A percentile compares a stretch with the other conserved stretches of the same genome.
Evolutionary conservation across 2,329 filamentous ascomycete species (phyloP).

Genomic region (Ophiostoma perfectum): DNA sequence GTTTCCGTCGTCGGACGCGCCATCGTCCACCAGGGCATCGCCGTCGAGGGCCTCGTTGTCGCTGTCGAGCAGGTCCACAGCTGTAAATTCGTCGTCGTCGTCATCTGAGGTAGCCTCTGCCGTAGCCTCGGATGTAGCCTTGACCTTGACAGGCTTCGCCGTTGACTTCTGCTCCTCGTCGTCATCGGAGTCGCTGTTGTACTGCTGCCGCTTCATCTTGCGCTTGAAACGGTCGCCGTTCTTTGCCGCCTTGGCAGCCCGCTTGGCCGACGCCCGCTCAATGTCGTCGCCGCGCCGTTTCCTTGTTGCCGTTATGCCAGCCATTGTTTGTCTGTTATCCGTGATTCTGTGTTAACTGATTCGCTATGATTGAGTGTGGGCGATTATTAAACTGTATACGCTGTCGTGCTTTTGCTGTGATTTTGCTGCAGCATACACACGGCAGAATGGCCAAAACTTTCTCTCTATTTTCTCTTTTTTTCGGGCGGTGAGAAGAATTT

Average conservation of each 20-base stretch:
- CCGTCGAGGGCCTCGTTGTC: slow-evolving; percentile 53
- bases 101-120: slow-evolving; percentile 12
- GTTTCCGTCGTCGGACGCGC: slow-evolving; percentile 32
- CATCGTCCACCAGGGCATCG: slow-evolving; percentile 48
- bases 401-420: too few relatives aligned
- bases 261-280: slow-evolving; percentile 14
- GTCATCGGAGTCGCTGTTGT: slow-evolving; percentile 11
- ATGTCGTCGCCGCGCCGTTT: slow-evolving; percentile 22
- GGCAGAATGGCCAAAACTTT: slow-evolving; percentile 13
- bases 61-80: slow-evolving; percentile 52
- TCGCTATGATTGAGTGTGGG: too few relatives aligned
- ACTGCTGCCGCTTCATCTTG: slow-evolving; percentile 16
- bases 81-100: slow-evolving; percentile 41
- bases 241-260: slow-evolving; percentile 10
- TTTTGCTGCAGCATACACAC: background rate
- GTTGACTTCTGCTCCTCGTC: background rate
- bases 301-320: slow-evolving; percentile 14
- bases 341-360: too few relatives aligned
- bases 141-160: background rate
- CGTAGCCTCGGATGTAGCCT: background rate
- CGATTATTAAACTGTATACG: too few relatives aligned
- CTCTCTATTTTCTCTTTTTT: slow-evolving; percentile 7
- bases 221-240: slow-evolving; percentile 15
- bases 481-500: slow-evolving; percentile 10
- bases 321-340: background rate